A percentile compares a stretch with the other conserved stretches of the same genome.
Evolutionary conservation across 495 filamentous ascomycete genomes (phyloP).

Genomic region (Chaetomidium leptoderma): DNA sequence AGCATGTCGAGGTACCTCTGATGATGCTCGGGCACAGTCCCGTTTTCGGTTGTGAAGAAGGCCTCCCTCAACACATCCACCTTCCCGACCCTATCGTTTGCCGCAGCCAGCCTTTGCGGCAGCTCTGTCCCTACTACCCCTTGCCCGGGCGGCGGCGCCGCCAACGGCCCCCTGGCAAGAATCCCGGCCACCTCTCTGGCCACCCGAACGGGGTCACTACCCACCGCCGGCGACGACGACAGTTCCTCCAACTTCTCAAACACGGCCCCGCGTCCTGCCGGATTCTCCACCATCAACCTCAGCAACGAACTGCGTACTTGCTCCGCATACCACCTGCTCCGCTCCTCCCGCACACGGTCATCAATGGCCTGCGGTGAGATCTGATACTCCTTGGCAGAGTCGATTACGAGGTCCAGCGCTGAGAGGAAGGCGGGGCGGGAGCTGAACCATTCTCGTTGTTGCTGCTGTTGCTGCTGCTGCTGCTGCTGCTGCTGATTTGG

Average conservation of each 20-base stretch:
- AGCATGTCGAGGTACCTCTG: slow-evolving; percentile 44
- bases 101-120: slow-evolving; percentile 25
- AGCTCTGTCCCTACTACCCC: slow-evolving; percentile 12
- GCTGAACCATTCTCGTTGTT: slow-evolving; percentile 42
- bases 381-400: slow-evolving; percentile 35
- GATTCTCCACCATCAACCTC: slow-evolving; percentile 32
- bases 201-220: slow-evolving; percentile 12
- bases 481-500: slow-evolving; percentile 16
- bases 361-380: slow-evolving; percentile 37
- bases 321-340: slow-evolving; percentile 42
- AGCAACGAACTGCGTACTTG: slow-evolving; percentile 32
- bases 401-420: slow-evolving; percentile 39
- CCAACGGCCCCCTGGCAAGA: slow-evolving; percentile 14
- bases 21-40: slow-evolving; percentile 20
- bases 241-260: slow-evolving; percentile 29
- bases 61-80: slow-evolving; percentile 33
- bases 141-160: background rate
- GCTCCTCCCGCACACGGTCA: slow-evolving; percentile 39
- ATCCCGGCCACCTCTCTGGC: slow-evolving; percentile 25
- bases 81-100: slow-evolving; percentile 12
- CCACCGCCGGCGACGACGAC: background rate
- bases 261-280: slow-evolving; percentile 13
- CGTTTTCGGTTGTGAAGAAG: slow-evolving; percentile 32
- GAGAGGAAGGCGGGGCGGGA: slow-evolving; percentile 36
- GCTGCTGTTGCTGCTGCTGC: slow-evolving; percentile 9